Percentiles rank a stretch among this genome's conserved stretches.
Conservation (phyloP, 108 stramenopile species). For the Schizochytrium sp. region DNA sequence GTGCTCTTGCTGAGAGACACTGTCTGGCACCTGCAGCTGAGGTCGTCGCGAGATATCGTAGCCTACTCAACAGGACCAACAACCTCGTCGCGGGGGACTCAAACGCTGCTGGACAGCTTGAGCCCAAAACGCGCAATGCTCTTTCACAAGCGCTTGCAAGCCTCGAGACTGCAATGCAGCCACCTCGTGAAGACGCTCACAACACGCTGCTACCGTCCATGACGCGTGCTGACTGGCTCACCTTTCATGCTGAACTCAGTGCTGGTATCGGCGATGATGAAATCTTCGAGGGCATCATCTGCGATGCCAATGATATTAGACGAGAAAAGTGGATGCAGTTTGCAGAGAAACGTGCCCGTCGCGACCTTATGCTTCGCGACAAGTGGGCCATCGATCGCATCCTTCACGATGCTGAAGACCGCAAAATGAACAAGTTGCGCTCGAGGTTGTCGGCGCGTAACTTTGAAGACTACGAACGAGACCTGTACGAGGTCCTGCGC, state of each 20-base stretch:
- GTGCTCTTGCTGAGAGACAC: background rate
- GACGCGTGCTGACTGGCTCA: background rate
- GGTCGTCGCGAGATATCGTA: no score
- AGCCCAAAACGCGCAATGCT: background rate
- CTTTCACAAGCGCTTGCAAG: background rate
- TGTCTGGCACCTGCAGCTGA: no score
- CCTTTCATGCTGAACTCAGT: background rate
- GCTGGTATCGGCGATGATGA: background rate
- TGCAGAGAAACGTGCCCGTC: background rate
- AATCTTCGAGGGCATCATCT: background rate
- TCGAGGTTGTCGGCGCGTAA: background rate
- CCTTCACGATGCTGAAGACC: background rate
- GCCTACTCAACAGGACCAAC: no score
- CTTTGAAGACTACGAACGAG: background rate
- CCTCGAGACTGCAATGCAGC: no score
- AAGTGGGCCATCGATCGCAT: background rate
- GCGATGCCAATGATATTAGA: background rate
- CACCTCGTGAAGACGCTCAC: no score
- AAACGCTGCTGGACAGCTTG: background rate
- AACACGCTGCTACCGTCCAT: background rate
- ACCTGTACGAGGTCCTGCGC: background rate
- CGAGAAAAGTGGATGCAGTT: background rate
- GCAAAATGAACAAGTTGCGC: background rate
- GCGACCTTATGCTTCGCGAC: background rate
- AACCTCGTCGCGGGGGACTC: no score